Evolutionary conservation across 805 yeast genomes (phyloP).

Genomic region (Metschnikowia peoriensis): DNA sequence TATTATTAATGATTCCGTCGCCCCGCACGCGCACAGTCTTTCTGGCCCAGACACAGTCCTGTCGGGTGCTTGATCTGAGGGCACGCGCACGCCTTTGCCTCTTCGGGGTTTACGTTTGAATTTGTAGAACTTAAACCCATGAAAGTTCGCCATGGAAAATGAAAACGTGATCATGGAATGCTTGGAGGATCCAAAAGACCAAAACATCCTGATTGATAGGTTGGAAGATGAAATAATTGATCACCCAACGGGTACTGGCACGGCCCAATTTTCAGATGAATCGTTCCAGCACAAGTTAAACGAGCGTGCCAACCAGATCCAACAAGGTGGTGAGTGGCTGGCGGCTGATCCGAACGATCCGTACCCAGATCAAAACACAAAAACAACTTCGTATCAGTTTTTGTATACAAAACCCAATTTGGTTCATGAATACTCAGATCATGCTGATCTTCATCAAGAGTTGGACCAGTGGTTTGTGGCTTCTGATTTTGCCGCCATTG

Average conservation of each 20-base stretch:
- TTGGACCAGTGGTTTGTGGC: constrained; percentile 40
- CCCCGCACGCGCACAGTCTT: background rate
- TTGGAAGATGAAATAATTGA: constrained; percentile 49
- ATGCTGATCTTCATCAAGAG: constrained; percentile 26
- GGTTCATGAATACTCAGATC: constrained; percentile 29
- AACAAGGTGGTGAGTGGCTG: constrained; percentile 17
- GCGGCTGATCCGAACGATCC: constrained; percentile 7
- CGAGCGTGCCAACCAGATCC: constrained; percentile 41
- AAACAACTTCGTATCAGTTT: constrained; percentile 22
- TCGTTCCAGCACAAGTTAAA: constrained; percentile 43
- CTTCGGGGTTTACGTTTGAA: background rate
- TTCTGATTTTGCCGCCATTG: constrained; percentile 25
- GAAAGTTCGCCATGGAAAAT: constrained; percentile 6
- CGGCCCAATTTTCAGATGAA: constrained; percentile 33
- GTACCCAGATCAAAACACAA: constrained; percentile 6
- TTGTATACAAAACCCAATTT: constrained; percentile 32
- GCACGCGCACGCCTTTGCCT: background rate
- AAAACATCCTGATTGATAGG: constrained; percentile 39
- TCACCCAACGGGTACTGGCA: constrained; percentile 34
- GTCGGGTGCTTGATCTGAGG: background rate
- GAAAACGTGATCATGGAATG: constrained; percentile 3
- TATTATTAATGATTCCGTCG: background rate
- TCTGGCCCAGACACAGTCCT: background rate
- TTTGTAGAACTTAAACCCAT: background rate
- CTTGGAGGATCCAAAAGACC: constrained; percentile 25